phyloP scores from a whole-genome alignment of 1,284 basidiomycete genomes.

The Apiotrichum siamense region DNA sequence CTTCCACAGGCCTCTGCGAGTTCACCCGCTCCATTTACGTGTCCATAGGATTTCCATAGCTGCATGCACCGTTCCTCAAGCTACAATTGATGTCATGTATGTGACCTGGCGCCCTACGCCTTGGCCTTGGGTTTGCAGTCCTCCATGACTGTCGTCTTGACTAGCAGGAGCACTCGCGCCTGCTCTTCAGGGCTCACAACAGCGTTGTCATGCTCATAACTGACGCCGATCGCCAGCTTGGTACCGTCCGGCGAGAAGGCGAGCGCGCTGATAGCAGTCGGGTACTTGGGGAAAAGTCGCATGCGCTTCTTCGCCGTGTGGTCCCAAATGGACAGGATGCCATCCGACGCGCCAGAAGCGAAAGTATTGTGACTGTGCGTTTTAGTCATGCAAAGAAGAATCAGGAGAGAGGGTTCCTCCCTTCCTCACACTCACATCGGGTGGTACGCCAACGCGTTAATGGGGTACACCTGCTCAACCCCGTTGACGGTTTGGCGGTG shows the following conservation, averaged over 20 bases:
- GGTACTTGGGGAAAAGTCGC: constrained; percentile 77
- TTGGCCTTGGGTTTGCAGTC: constrained; percentile 42
- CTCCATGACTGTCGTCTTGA: constrained; percentile 48
- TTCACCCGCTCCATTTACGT: no score
- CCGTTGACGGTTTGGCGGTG: constrained; percentile 84
- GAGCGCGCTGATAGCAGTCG: constrained; percentile 62
- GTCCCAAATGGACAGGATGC: constrained; percentile 90
- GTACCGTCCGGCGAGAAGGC: constrained; percentile 78
- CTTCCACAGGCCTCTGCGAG: background rate
- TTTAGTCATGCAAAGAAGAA: no score
- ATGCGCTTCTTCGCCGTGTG: constrained; percentile 93
- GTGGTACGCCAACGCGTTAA: constrained; percentile 91
- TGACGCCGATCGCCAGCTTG: constrained; percentile 70
- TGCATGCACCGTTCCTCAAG: background rate
- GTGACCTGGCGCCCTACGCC: background rate
- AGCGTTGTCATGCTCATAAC: constrained; percentile 83
- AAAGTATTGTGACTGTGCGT: constrained; percentile 77
- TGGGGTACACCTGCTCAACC: constrained; percentile 97
- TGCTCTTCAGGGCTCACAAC: constrained; percentile 39
- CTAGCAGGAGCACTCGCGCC: constrained; percentile 35
- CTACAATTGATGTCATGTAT: background rate
- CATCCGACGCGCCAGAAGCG: constrained; percentile 87
- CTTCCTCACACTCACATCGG: constrained; percentile 57
- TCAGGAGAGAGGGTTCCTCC: constrained; percentile 3
- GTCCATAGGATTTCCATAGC: background rate